phyloP scores from a whole-genome alignment of 2,329 filamentous ascomycete genomes.

The Dactylellina parvicollis region DNA sequence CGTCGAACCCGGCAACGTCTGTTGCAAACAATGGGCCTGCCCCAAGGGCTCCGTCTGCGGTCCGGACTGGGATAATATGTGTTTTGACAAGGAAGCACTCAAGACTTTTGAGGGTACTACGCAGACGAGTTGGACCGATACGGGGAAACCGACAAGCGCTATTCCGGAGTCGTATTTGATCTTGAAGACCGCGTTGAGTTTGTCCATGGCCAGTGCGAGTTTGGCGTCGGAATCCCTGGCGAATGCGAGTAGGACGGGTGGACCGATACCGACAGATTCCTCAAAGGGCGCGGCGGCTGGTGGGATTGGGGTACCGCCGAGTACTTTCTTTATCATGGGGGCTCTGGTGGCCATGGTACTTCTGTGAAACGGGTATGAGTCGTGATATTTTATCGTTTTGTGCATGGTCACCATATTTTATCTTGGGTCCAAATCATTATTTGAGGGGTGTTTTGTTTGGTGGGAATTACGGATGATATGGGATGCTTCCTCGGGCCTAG shows the following conservation, averaged over 20 bases:
- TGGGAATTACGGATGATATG: neutral
- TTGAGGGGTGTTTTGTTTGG: neutral
- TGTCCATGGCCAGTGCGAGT: neutral
- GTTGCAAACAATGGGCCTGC: slow-evolving; percentile 2
- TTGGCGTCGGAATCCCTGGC: neutral
- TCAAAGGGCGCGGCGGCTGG: neutral
- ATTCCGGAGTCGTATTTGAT: neutral
- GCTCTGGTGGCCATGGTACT: neutral
- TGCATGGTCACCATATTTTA: neutral
- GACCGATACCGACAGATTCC: neutral
- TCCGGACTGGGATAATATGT: neutral
- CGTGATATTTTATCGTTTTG: neutral
- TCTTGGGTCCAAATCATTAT: neutral
- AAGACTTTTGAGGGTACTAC: neutral
- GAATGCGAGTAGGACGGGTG: neutral
- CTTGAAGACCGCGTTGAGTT: neutral
- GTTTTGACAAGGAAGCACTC: neutral
- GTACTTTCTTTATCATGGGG: neutral
- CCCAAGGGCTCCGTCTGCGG: neutral
- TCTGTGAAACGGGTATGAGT: neutral
- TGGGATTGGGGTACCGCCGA: neutral
- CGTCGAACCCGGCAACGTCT: neutral
- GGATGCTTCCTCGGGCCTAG: neutral
- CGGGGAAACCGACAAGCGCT: neutral
- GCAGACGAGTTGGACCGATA: neutral